These are phyloP conservation scores for Gonium pectorale DNA, from an alignment of 139 green algal genomes.

Conservation along the genomic window DNA sequence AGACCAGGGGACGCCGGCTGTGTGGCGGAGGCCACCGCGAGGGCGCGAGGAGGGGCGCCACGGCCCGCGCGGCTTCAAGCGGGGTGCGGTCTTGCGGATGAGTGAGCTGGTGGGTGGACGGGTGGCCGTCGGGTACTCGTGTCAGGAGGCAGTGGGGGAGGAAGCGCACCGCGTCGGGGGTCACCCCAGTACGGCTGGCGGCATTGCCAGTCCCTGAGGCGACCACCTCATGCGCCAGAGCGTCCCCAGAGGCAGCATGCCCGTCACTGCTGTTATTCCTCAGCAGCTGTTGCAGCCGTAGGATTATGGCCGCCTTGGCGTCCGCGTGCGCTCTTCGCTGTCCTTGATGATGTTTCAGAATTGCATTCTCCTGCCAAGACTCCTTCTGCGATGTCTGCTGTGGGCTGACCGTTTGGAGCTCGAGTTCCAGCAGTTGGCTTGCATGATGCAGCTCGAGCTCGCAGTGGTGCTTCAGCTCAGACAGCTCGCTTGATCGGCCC, in stretches of 20 bases:
- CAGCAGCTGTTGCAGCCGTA: not conserved
- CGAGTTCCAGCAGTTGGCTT: not conserved
- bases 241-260: not conserved
- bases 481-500: not conserved
- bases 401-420: not conserved
- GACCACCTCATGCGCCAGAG: too few species aligned
- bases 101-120: not conserved
- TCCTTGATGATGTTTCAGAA: not conserved
- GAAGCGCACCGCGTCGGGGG: not conserved
- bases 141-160: constrained; percentile 4
- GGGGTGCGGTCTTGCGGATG: too few species aligned
- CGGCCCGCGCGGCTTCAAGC: too few species aligned
- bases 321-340: not conserved
- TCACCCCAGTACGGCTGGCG: too few species aligned
- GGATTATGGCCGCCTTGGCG: not conserved
- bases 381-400: not conserved
- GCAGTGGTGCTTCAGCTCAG: not conserved
- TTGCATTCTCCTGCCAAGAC: not conserved
- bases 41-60: too few species aligned
- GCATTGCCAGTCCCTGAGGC: too few species aligned
- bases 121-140: not conserved
- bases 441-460: constrained; percentile 1
- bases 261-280: not conserved
- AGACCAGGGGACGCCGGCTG: constrained; percentile 1
- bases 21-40: not conserved